Percentiles rank a stretch among this genome's conserved stretches.
Evolutionary conservation across 768 basidiomycete genomes (phyloP).

Genomic region (Suillus bovinus): DNA sequence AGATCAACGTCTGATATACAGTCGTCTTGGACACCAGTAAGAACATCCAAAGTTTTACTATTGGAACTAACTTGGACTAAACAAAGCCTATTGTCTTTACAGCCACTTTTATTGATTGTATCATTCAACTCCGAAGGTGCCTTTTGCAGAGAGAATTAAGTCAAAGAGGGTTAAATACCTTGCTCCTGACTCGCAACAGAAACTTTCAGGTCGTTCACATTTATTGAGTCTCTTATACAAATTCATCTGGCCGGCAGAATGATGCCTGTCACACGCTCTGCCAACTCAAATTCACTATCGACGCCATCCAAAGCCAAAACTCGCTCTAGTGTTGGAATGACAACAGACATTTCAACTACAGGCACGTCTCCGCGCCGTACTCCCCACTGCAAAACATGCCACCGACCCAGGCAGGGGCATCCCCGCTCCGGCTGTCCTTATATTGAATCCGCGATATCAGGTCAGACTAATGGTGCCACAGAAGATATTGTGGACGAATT

Average conservation of each 20-base stretch:
- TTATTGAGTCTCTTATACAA: not conserved
- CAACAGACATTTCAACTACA: conserved; percentile 21
- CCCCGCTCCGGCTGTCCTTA: conserved; percentile 64
- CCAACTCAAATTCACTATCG: conserved; percentile 21
- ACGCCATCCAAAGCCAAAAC: conserved; percentile 25
- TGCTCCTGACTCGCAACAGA: not conserved
- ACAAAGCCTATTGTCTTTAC: conserved; percentile 4
- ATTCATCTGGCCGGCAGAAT: conserved; percentile 15
- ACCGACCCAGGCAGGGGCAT: conserved; percentile 55
- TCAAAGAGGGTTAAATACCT: not conserved
- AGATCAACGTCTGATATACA: not conserved
- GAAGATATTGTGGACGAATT: conserved; percentile 43
- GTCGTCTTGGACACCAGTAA: conserved; percentile 1
- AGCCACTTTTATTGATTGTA: not conserved
- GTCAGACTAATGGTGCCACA: conserved; percentile 14
- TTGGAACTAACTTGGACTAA: not conserved
- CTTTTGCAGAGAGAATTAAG: not conserved
- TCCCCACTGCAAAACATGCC: conserved; percentile 57
- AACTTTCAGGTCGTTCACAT: not conserved
- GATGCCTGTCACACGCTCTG: conserved; percentile 31
- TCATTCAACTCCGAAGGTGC: not conserved
- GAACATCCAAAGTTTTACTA: not conserved
- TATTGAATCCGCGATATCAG: conserved; percentile 31
- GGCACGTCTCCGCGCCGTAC: conserved; percentile 47
- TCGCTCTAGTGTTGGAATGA: conserved; percentile 13